phyloP scores from a whole-genome alignment of 805 yeast genomes.

The Wickerhamomyces silvicola region DNA sequence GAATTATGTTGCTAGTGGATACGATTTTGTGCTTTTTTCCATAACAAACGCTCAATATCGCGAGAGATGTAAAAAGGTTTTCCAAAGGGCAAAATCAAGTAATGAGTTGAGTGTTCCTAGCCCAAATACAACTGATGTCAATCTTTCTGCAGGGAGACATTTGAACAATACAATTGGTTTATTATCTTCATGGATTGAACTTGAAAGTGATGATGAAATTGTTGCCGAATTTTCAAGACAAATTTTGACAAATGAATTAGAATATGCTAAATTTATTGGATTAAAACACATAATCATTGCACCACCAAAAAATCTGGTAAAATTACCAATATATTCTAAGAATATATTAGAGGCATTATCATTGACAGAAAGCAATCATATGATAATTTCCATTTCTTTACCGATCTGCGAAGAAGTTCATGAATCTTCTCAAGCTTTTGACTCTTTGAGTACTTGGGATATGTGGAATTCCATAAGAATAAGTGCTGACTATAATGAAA shows the following conservation, averaged over 20 bases:
- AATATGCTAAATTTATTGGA: slow-evolving; percentile 55
- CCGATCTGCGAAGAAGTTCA: slow-evolving; percentile 41
- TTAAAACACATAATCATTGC: slow-evolving; percentile 49
- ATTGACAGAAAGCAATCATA: slow-evolving; percentile 21
- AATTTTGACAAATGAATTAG: slow-evolving; percentile 51
- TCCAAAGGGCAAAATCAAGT: slow-evolving; percentile 26
- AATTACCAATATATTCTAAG: slow-evolving; percentile 45
- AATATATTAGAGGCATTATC: slow-evolving; percentile 29
- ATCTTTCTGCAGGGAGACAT: slow-evolving; percentile 36
- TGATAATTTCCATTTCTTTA: slow-evolving; percentile 37
- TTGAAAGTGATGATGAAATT: slow-evolving; percentile 45
- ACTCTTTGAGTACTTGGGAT: slow-evolving; percentile 62
- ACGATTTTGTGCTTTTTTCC: slow-evolving; percentile 47
- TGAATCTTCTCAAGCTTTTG: slow-evolving; percentile 24
- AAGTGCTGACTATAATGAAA: slow-evolving; percentile 45
- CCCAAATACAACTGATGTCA: slow-evolving; percentile 37
- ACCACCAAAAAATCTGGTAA: slow-evolving; percentile 54
- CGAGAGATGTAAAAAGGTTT: slow-evolving; percentile 34
- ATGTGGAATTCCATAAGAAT: slow-evolving; percentile 63
- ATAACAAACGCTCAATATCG: slow-evolving; percentile 47
- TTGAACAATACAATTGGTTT: slow-evolving; percentile 43
- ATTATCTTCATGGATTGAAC: slow-evolving; percentile 63
- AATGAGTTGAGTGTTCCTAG: slow-evolving; percentile 28
- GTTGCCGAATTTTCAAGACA: slow-evolving; percentile 50
- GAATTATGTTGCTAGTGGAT: slow-evolving; percentile 31